Percentiles rank a stretch among this genome's conserved stretches.
phyloP scores from a whole-genome alignment of 345 rosid genomes.

The Adansonia digitata region DNA sequence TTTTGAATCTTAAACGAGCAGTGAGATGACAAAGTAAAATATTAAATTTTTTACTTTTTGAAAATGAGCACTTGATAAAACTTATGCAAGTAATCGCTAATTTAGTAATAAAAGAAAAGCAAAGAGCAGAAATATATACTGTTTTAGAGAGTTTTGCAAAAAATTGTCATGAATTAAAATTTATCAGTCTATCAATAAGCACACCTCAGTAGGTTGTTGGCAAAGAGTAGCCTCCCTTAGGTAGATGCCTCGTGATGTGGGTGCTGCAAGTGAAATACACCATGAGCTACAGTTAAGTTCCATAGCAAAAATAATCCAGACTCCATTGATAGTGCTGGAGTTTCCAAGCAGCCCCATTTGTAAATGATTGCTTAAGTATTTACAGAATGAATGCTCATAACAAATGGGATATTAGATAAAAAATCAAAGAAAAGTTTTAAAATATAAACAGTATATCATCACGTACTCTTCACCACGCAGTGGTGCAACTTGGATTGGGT shows the following conservation, averaged over 20 bases:
- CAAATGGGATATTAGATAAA: not conserved
- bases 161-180: not conserved
- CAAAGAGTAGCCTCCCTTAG: slow-evolving; percentile 73
- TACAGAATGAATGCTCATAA: not conserved
- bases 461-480: no score
- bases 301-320: not conserved
- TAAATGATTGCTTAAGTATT: not conserved
- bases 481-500: no score
- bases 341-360: not conserved
- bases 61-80: not conserved
- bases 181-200: slow-evolving; percentile 18
- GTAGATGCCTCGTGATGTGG: slow-evolving; percentile 81
- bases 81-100: not conserved
- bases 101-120: not conserved
- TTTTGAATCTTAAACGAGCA: not conserved
- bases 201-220: slow-evolving; percentile 74
- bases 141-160: not conserved
- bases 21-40: not conserved
- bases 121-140: not conserved
- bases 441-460: not conserved
- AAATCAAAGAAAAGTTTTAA: no score
- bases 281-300: slow-evolving; percentile 5
- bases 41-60: not conserved
- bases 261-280: slow-evolving; percentile 48
- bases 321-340: not conserved